phyloP scores from a whole-genome alignment of 2,329 filamentous ascomycete species.

The Botrytis squamosa region DNA sequence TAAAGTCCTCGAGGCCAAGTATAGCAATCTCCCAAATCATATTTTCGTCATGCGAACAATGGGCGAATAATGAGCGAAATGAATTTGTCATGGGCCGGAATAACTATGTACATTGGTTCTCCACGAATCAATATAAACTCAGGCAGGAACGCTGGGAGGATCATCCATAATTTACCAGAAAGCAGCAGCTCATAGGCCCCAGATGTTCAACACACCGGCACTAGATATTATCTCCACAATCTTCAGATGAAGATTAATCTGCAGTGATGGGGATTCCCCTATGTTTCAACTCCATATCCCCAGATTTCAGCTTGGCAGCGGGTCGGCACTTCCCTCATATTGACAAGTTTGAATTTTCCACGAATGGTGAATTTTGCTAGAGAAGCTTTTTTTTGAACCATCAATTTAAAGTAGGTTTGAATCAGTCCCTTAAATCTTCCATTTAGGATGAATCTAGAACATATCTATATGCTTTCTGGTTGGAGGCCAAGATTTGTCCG shows the following conservation, averaged over 20 bases:
- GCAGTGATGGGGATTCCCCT: background rate
- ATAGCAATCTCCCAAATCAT: background rate
- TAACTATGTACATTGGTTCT: background rate
- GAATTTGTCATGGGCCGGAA: background rate
- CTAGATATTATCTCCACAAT: background rate
- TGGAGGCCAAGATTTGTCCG: slow-evolving; percentile 14
- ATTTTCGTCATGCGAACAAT: background rate
- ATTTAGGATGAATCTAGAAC: slow-evolving; percentile 13
- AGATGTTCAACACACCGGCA: background rate
- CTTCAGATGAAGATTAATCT: background rate
- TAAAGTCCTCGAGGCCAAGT: background rate
- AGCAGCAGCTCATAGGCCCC: background rate
- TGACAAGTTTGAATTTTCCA: background rate
- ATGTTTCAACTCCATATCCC: slow-evolving; percentile 8
- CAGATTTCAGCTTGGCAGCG: slow-evolving; percentile 4
- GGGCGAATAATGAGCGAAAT: background rate
- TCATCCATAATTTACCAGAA: background rate
- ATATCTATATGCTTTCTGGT: background rate
- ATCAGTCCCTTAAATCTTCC: background rate
- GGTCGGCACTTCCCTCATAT: background rate
- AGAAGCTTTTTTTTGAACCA: background rate
- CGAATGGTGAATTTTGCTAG: background rate
- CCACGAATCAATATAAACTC: background rate
- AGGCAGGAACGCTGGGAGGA: background rate
- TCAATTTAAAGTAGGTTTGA: background rate